Evolutionary conservation across 768 basidiomycete species (phyloP).

Genomic region (Leucosporidium yakuticum): DNA sequence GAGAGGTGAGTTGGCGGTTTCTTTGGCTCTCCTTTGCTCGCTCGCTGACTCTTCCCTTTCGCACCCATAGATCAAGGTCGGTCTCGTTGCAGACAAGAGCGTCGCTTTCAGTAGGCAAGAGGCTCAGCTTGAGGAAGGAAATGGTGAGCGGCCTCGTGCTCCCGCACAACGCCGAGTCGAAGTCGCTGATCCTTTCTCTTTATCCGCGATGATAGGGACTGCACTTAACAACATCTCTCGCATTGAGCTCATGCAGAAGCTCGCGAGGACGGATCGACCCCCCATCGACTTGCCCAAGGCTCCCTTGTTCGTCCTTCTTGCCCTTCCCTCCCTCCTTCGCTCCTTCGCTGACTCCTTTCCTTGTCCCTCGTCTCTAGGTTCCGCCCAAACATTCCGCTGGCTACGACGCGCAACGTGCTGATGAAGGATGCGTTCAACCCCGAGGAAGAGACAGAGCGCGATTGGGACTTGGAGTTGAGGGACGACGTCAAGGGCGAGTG

Average conservation of each 20-base stretch:
- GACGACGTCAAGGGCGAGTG: slow-evolving; percentile 96
- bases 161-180: background rate
- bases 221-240: slow-evolving; percentile 96
- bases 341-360: too few species aligned
- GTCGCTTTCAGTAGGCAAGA: slow-evolving; percentile 49
- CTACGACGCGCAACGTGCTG: slow-evolving; percentile 45
- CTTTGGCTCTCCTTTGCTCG: background rate
- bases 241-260: slow-evolving; percentile 99
- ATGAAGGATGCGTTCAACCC: slow-evolving; percentile 95
- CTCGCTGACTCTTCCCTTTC: background rate
- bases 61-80: slow-evolving; percentile 22
- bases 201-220: slow-evolving; percentile 58
- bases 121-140: slow-evolving; percentile 63
- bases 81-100: slow-evolving; percentile 37
- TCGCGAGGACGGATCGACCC: slow-evolving; percentile 69
- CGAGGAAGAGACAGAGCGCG: slow-evolving; percentile 91
- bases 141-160: slow-evolving; percentile 52
- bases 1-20: slow-evolving; percentile 42
- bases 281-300: slow-evolving; percentile 7
- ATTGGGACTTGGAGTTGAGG: slow-evolving; percentile 94
- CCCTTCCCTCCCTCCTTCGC: background rate
- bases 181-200: background rate
- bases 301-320: background rate
- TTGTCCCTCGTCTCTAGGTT: slow-evolving; percentile 51
- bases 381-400: slow-evolving; percentile 66